Percentiles rank a stretch among this genome's conserved stretches.
Evolutionary conservation across 352 stramenopile species (phyloP).

Genomic region (Salisapilia sapeloensis): DNA sequence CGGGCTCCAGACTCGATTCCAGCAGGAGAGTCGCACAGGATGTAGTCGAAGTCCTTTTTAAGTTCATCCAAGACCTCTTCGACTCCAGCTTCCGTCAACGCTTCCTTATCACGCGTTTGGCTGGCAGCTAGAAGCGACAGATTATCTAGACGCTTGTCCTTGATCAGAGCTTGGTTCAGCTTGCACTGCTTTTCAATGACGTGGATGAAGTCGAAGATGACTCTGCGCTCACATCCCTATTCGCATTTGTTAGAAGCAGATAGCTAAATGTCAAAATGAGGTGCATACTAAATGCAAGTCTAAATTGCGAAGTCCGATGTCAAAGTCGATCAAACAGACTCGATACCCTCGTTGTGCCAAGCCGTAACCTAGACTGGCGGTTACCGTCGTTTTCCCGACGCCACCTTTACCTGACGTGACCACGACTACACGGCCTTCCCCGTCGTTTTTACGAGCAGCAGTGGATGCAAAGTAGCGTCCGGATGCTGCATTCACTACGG

Average conservation of each 20-base stretch:
- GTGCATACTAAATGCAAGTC: slow-evolving; percentile 78
- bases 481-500: too few species aligned
- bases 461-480: too few species aligned
- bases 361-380: slow-evolving; percentile 74
- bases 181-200: slow-evolving; percentile 84
- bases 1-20: slow-evolving; percentile 81
- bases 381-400: slow-evolving; percentile 87
- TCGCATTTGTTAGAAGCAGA: background rate
- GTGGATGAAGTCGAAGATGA: slow-evolving; percentile 93
- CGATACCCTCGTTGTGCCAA: slow-evolving; percentile 65
- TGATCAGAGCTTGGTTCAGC: slow-evolving; percentile 80
- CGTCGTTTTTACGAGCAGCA: too few species aligned
- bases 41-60: slow-evolving; percentile 74
- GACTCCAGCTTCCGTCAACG: slow-evolving; percentile 78
- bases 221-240: slow-evolving; percentile 74
- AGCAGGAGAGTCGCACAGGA: slow-evolving; percentile 81
- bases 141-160: slow-evolving; percentile 76
- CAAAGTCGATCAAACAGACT: slow-evolving; percentile 89
- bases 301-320: slow-evolving; percentile 87
- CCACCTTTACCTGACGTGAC: slow-evolving; percentile 87
- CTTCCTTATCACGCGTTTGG: slow-evolving; percentile 85
- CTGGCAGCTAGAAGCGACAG: slow-evolving; percentile 78
- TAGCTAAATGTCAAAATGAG: too few species aligned
- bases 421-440: slow-evolving; percentile 74
- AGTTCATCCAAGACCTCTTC: slow-evolving; percentile 74